Evolutionary conservation across 1,284 basidiomycete genomes (phyloP), one percentile per base, ranked within the genome.

Genomic region (Naganishia liquefaciens): DNA sequence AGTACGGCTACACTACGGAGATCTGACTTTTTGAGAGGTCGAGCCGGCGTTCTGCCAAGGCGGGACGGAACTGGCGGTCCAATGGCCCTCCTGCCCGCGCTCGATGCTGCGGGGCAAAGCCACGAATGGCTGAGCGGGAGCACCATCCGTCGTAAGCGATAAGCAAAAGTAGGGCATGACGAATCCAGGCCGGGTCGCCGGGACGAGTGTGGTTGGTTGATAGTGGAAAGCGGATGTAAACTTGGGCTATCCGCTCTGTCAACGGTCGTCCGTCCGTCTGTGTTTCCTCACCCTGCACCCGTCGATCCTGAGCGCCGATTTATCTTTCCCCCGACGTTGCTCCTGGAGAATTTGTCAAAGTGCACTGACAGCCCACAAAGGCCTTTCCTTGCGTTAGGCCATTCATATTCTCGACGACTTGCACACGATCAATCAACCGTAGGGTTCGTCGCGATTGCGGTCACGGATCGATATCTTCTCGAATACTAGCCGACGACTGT

Each of bases 1-100:
- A 37, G 33, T 37, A 37, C 33, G 33, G 33, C 33, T 0, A 21
- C 6, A 33, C 51, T 39, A 0, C 51, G 33, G 51, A 37, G 30
- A 37, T 33, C 51, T 39, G 33, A 33, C 21, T 4, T 5, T 13
- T 37, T 9, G 33, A 3, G 33, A 7, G 19, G 13, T 0, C 23
- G 28, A 53, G 30, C 30, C 33, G 51, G 51, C 10, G 13, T 51
- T 51, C 21, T 37, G 47, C 49, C 49, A 51, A 51, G 49, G 25
- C 43, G 43, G 43, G 19, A 44, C 43, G 23, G 49, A 10, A 11
- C 6, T 10, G 15, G 13, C 49, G 25, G 28, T 40, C 57, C 57
- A 60, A 60, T 60, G 46, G 30, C 23, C 40, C 57, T 23, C 50
- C 57, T 46, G 57, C 39, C 57, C 47, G 44, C 46, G 27, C 39